Evolutionary conservation across 202 grass and related monocot species (phyloP).

Genomic region (Thinopyrum obtusiflorum): DNA sequence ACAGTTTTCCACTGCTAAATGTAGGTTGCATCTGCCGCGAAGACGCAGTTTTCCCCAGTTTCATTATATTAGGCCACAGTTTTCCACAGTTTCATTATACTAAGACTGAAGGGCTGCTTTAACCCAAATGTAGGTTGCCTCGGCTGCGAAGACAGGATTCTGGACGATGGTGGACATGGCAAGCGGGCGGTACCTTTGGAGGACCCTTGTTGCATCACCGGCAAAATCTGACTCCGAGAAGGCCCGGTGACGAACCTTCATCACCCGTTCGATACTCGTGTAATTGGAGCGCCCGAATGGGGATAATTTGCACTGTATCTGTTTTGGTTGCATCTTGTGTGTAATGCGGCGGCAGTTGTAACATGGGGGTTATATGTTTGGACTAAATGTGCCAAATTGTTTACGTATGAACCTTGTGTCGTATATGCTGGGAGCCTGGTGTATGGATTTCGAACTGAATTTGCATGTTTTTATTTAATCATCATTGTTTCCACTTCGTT

Average conservation of each 20-base stretch:
- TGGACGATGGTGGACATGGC: constrained; percentile 96
- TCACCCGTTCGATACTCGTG: background rate
- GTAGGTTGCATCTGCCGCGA: too few species aligned
- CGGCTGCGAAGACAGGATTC: constrained; percentile 65
- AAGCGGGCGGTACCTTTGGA: constrained; percentile 85
- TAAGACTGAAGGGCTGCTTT: background rate
- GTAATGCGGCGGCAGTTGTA: constrained; percentile 25
- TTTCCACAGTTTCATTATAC: background rate
- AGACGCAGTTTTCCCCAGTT: too few species aligned
- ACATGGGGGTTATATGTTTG: constrained; percentile 9
- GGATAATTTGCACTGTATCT: background rate
- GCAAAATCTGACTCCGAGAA: constrained; percentile 40
- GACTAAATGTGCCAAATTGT: constrained; percentile 23
- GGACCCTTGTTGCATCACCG: constrained; percentile 52
- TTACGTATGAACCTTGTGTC: constrained; percentile 27
- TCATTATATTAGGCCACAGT: too few species aligned
- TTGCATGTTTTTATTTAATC: background rate
- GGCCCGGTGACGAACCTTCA: constrained; percentile 32
- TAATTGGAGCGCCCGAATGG: background rate
- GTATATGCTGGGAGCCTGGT: background rate
- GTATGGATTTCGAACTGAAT: background rate
- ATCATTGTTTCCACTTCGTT: background rate
- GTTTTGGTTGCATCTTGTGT: constrained; percentile 14
- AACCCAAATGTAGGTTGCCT: constrained; percentile 53
- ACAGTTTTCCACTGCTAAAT: background rate